Evolutionary conservation across 257 asterid genomes (phyloP).

Genomic region (Solanum clarkiae): DNA sequence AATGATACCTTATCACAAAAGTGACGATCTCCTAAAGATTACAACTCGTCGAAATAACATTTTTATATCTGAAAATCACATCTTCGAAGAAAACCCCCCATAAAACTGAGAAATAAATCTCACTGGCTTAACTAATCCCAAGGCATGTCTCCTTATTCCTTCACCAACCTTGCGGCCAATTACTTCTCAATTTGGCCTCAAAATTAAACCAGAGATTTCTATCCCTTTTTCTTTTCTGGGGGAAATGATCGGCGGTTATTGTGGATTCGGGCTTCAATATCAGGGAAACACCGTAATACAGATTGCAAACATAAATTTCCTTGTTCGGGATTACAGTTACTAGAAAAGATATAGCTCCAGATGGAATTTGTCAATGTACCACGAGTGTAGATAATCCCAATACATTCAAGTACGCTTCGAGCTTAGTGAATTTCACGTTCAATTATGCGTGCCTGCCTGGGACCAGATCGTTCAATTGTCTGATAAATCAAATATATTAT

Average conservation of each 20-base stretch:
- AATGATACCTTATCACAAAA: no score
- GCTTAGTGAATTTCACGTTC: slow-evolving; percentile 29
- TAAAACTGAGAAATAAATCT: no score
- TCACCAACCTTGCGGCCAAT: not conserved
- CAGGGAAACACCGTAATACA: slow-evolving; percentile 1
- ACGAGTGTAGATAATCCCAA: slow-evolving; percentile 19
- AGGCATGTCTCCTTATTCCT: not conserved
- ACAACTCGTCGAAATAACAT: no score
- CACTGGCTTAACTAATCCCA: not conserved
- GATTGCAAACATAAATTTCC: slow-evolving; percentile 18
- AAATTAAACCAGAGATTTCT: no score
- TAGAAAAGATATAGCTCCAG: slow-evolving; percentile 21
- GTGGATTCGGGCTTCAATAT: slow-evolving; percentile 31
- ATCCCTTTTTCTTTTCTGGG: slow-evolving; percentile 25
- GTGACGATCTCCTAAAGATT: no score
- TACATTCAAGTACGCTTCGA: slow-evolving; percentile 24
- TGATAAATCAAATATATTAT: slow-evolving; percentile 18
- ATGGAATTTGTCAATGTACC: slow-evolving; percentile 25
- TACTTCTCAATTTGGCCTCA: not conserved
- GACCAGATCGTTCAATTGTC: slow-evolving; percentile 20
- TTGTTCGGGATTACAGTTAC: slow-evolving; percentile 23
- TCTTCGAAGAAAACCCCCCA: no score
- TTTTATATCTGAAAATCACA: no score
- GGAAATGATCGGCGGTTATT: slow-evolving; percentile 50
- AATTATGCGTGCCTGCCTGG: slow-evolving; percentile 32